Evolutionary conservation across 768 basidiomycete genomes (phyloP), one percentile per base, ranked within the genome.

Genomic region (Mycena alexandri): DNA sequence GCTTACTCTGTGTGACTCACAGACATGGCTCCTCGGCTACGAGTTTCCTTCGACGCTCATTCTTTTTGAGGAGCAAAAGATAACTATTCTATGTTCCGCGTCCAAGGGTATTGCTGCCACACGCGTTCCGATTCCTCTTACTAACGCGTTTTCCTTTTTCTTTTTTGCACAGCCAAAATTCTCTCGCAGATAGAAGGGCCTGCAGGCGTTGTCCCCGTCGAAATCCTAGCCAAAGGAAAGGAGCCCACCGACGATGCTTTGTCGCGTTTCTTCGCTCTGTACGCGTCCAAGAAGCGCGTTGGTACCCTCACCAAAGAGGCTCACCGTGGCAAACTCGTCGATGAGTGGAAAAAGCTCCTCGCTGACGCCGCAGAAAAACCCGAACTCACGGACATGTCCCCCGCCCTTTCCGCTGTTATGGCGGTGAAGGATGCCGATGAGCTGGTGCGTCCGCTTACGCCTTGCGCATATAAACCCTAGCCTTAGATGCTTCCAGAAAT

Each of bases 11-110:
- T 44, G 21, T 73, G 66, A 71, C 68, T 69, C 61, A 54, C 71
- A 98, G 97, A 96, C 96, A 75, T 98, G 96, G 94, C 84, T 99
- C 19, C 86, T 99, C 43, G 97, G 96, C 16, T 99, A 96, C 78
- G 97, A 99, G 79, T 99, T 99, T 75, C 98, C 97, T 3, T 95
- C 95, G 0, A 98, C 97, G 0, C 83, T 98, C 33, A 85, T 96
- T 64, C 82, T 98, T 21, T 93, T 99, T 73, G 86, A 90, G 63
- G 91, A 91, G 73, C 83, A 90, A 60, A 92, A 87, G 74, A 80
- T 99, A 21, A 82, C 83, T 38, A 91, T 98, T 44, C 81, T 98
- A 29, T 96, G 94, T 69, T 96, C 95, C 24, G 86, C 93, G 1
- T 93, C 91, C 21, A 97, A 98, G 87, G 93, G 96, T 95, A 67